phyloP scores from a whole-genome alignment of 139 green algal species.

The Zygnema circumcarinatum region DNA sequence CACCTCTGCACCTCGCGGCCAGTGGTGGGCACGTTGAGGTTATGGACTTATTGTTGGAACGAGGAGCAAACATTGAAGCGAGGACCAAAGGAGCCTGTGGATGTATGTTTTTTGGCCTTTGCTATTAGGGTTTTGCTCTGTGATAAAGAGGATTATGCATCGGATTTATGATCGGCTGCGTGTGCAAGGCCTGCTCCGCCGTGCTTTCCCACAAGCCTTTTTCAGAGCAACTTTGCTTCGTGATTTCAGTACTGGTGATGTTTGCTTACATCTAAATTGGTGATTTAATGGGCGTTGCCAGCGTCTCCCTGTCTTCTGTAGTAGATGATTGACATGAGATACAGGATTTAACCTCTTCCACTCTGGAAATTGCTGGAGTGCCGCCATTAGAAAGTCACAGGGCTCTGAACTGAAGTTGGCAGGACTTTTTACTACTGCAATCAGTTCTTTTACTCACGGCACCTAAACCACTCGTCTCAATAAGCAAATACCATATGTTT shows the following conservation, averaged over 20 bases:
- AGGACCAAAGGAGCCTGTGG: constrained; percentile 19
- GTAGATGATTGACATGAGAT: too few relatives aligned
- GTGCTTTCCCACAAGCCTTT: not conserved
- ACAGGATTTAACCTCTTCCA: too few relatives aligned
- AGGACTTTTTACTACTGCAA: too few relatives aligned
- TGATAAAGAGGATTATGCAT: not conserved
- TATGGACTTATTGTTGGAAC: constrained; percentile 41
- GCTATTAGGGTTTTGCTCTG: not conserved
- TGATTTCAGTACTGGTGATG: too few relatives aligned
- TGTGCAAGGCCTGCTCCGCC: not conserved
- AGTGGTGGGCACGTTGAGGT: constrained; percentile 30
- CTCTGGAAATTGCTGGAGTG: too few relatives aligned
- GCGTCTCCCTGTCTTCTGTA: too few relatives aligned
- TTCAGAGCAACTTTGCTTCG: not conserved
- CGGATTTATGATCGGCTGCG: not conserved
- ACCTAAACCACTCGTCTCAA: too few relatives aligned
- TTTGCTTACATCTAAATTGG: too few relatives aligned
- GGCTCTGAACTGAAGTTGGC: too few relatives aligned
- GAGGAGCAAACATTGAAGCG: constrained; percentile 43
- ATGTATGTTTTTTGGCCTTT: constrained; percentile 18
- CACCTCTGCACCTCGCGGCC: constrained; percentile 42
- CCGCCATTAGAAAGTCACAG: too few relatives aligned
- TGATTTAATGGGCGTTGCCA: too few relatives aligned
- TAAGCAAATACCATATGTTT: not conserved
- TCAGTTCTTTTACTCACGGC: too few relatives aligned